Base-by-base conservation (phyloP, 1,284 basidiomycete genomes). In the Agroathelia rolfsii region DNA sequence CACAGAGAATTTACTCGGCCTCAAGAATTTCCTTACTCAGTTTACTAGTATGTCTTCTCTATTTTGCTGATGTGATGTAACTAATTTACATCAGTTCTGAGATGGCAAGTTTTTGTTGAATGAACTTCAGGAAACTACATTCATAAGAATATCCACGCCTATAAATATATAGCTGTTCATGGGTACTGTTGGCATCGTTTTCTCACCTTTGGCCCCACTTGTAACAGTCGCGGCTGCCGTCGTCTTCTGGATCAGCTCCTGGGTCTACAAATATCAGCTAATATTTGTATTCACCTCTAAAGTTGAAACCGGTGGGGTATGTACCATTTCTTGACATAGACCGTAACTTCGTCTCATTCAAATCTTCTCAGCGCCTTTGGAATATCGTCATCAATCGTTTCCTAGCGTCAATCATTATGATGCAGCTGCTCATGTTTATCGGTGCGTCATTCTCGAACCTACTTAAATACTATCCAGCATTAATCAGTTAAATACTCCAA, bases 1-100 rank as follows among this genome's bases (percentile, higher is more conserved):
- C 75, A 83, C 34, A 64, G 76, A 34, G 78, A 82, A 32, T 76
- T 73, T 65, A 83, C 80, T n/a, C 73, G 76, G 44, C 79, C 80
- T 3, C 74, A 74, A 1, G 64, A 66, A 18, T 82, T 83, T 43
- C 71, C 78, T 45, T 84, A 69, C 47, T 58, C 72, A 10, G 61
- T 76, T 36, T 73, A 72, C 51, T 75, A 69, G 63, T 66, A 33
- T 44, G 64, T 56, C 19, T n/a, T 18, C 15, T 12, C 28, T 28
- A 29, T 15, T 26, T 4, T 6, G 17, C 20, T 22, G 4, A 26
- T 11, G 3, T 33, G 26, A 10, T 21, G 35, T 32, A 36, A 24
- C 18, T 35, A 9, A 15, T 14, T 36, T 15, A 10, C 5, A 20
- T 8, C 28, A 63, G 60, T 37, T 53, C 62, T 19, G 59, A 61